These are phyloP conservation scores for Cutaneotrichosporon mucoides DNA, from an alignment of 1,284 basidiomycete genomes.

Conservation along the genomic window DNA sequence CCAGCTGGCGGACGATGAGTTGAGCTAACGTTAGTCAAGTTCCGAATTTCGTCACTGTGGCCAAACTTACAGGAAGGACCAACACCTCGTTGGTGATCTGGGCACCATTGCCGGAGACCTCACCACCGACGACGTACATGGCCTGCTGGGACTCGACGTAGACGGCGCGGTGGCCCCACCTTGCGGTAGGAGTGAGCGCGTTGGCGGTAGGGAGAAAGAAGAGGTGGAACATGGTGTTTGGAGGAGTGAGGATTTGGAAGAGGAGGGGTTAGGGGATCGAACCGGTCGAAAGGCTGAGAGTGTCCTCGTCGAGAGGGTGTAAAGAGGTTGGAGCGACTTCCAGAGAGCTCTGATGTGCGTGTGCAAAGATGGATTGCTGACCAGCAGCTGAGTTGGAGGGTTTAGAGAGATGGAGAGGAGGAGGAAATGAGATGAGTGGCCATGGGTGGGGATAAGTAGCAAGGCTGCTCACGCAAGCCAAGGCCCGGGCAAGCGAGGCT, in stretches of 20 bases:
- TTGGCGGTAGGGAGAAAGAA: slow-evolving; percentile 20
- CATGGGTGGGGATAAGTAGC: neutral
- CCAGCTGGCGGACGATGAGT: slow-evolving; percentile 37
- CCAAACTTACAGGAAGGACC: slow-evolving; percentile 35
- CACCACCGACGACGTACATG: slow-evolving; percentile 48
- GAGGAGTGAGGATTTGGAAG: no score
- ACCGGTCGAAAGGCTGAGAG: neutral
- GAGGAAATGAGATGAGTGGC: neutral
- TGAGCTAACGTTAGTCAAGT: slow-evolving; percentile 28
- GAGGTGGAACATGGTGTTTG: slow-evolving; percentile 14
- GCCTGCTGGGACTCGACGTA: slow-evolving; percentile 38
- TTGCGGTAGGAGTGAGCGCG: slow-evolving; percentile 30
- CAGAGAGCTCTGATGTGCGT: slow-evolving; percentile 22
- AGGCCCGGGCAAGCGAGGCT: no score
- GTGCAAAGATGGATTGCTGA: slow-evolving; percentile 19
- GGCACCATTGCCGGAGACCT: slow-evolving; percentile 27
- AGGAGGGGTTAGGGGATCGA: slow-evolving; percentile 3
- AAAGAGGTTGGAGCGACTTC: neutral
- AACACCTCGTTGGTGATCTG: slow-evolving; percentile 50
- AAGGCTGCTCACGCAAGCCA: no score
- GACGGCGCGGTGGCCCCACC: slow-evolving; percentile 49
- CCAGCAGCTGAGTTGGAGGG: slow-evolving; percentile 31
- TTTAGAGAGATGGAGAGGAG: slow-evolving; percentile 7
- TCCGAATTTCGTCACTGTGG: neutral
- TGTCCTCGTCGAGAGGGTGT: slow-evolving; percentile 17